These are phyloP conservation scores for Microthlaspi erraticum DNA, from an alignment of 345 rosid species.

Conservation along the genomic window DNA sequence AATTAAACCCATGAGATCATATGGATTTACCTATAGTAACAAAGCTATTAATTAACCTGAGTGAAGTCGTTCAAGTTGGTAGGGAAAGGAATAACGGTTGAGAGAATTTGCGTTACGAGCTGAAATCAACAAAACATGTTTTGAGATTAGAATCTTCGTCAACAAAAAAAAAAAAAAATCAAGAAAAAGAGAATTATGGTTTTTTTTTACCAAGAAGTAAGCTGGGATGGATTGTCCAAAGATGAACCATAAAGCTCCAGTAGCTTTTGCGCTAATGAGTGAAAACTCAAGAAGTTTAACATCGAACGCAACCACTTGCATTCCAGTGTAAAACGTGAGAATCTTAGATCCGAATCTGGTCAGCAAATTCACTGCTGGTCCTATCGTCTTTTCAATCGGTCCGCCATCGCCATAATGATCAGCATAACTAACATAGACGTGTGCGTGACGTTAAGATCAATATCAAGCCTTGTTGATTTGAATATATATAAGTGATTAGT, in stretches of 20 bases:
- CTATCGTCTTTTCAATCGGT: constrained; percentile 35
- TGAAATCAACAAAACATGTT: constrained; percentile 32
- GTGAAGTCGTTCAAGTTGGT: constrained; percentile 44
- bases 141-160: background rate
- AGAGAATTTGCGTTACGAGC: constrained; percentile 42
- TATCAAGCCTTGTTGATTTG: constrained; percentile 5
- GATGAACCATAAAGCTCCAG: constrained; percentile 45
- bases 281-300: constrained; percentile 38
- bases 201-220: constrained; percentile 41
- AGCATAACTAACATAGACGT: constrained; percentile 29
- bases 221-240: constrained; percentile 45
- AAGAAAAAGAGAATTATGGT: background rate
- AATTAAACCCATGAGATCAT: background rate
- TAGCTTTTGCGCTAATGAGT: constrained; percentile 39
- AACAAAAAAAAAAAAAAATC: background rate
- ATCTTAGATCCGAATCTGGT: constrained; percentile 40
- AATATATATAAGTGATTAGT: background rate
- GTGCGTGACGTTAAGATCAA: background rate
- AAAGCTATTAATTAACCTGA: constrained; percentile 37
- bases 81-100: constrained; percentile 42
- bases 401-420: constrained; percentile 47
- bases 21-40: background rate
- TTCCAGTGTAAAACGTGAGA: constrained; percentile 44
- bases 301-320: constrained; percentile 45
- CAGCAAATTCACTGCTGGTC: constrained; percentile 39